phyloP scores from a whole-genome alignment of 805 yeast genomes.

The Lipomyces sp. region DNA sequence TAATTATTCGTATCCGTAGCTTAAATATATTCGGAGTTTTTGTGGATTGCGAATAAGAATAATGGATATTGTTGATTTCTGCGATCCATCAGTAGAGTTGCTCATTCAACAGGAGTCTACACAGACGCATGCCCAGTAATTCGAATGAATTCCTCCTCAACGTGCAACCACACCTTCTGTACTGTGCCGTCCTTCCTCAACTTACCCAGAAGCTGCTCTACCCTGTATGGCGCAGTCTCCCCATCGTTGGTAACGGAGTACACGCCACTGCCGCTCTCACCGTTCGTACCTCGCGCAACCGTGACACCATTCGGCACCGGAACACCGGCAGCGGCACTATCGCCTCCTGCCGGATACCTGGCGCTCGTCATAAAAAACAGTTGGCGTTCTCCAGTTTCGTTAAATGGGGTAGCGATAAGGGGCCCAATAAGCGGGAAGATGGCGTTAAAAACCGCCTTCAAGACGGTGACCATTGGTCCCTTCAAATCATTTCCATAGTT shows the following conservation, averaged over 20 bases:
- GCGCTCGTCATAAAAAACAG: conserved; percentile 12
- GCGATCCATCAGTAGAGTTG: too few relatives aligned
- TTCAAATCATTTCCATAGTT: neutral
- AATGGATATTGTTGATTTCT: too few relatives aligned
- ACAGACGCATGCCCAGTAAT: neutral
- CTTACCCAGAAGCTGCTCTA: conserved; percentile 1
- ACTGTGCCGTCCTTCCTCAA: conserved; percentile 1
- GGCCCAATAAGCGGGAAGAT: neutral
- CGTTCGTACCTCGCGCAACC: conserved; percentile 6
- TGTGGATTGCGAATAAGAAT: too few relatives aligned
- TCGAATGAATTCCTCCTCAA: neutral
- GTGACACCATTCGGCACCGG: neutral
- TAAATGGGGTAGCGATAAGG: conserved; percentile 1
- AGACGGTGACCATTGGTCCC: conserved; percentile 5
- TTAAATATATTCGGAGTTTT: too few relatives aligned
- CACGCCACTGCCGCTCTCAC: conserved; percentile 5
- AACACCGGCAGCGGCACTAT: conserved; percentile 1
- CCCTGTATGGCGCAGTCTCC: neutral
- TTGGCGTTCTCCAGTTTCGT: conserved; percentile 9
- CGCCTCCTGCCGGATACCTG: neutral
- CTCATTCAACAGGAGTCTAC: too few relatives aligned
- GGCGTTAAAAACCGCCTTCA: neutral
- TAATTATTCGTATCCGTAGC: too few relatives aligned
- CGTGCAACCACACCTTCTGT: conserved; percentile 1
- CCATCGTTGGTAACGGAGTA: conserved; percentile 7